These are phyloP conservation scores for Flaveria bidentis DNA, from an alignment of 129 eudicot species.

Conservation along the genomic window DNA sequence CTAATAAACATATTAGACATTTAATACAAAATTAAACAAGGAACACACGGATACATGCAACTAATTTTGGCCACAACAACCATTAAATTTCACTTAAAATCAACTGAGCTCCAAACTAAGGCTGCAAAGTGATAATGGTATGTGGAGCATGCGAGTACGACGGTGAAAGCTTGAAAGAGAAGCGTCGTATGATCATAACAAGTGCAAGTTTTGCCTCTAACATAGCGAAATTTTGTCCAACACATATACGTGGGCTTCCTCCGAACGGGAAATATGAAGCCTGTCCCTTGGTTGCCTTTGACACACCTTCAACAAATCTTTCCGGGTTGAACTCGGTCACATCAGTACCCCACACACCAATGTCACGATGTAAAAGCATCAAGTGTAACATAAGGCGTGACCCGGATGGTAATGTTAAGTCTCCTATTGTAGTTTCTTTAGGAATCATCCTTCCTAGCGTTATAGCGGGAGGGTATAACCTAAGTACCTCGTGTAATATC, in stretches of 20 bases:
- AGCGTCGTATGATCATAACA: slow-evolving; percentile 23
- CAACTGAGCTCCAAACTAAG: slow-evolving; percentile 30
- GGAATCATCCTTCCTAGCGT: slow-evolving; percentile 1
- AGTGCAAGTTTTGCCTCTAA: slow-evolving; percentile 32
- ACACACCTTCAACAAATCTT: slow-evolving; percentile 27
- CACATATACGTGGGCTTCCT: slow-evolving; percentile 35
- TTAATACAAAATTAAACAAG: not conserved
- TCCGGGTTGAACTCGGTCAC: slow-evolving; percentile 31
- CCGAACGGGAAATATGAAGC: slow-evolving; percentile 24
- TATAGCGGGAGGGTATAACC: slow-evolving; percentile 25
- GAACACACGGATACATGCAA: not conserved
- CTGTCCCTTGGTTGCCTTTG: slow-evolving; percentile 27
- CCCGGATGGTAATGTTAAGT: slow-evolving; percentile 22
- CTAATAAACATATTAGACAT: not conserved
- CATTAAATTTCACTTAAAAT: slow-evolving; percentile 19
- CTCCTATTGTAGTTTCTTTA: slow-evolving; percentile 26
- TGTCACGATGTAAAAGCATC: slow-evolving; percentile 26
- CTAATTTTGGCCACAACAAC: not conserved
- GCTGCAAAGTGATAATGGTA: slow-evolving; percentile 28
- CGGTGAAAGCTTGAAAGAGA: slow-evolving; percentile 30
- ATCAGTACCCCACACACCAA: slow-evolving; percentile 26
- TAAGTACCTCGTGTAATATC: slow-evolving; percentile 27
- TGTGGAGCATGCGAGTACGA: slow-evolving; percentile 34
- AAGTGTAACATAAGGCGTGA: not conserved
- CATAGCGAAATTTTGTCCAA: slow-evolving; percentile 30